phyloP scores from a whole-genome alignment of 306 rosid genomes.

The Glycyrrhiza uralensis region DNA sequence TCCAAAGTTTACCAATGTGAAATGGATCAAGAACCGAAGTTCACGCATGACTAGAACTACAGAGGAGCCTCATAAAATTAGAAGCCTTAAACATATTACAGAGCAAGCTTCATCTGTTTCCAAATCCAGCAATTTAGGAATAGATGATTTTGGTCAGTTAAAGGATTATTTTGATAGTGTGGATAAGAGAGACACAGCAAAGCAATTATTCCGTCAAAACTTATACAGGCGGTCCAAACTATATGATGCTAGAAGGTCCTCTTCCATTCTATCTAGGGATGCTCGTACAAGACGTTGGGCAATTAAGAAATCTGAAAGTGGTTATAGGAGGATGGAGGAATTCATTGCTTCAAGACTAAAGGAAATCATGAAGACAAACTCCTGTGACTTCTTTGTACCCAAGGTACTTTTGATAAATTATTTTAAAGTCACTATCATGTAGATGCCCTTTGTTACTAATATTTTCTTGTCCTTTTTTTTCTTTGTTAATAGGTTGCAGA shows the following conservation, averaged over 20 bases:
- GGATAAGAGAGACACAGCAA: conserved; percentile 85
- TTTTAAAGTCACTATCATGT: neutral
- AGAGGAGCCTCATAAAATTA: conserved; percentile 67
- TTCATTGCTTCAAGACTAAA: conserved; percentile 79
- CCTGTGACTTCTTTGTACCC: conserved; percentile 79
- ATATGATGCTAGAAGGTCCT: conserved; percentile 92
- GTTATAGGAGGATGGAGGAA: conserved; percentile 91
- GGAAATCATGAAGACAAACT: conserved; percentile 87
- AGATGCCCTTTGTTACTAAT: neutral
- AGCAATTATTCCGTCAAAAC: conserved; percentile 77
- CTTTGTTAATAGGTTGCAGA: conserved; percentile 72
- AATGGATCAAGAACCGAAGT: conserved; percentile 78
- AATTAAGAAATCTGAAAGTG: conserved; percentile 90
- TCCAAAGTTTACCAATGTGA: conserved; percentile 56
- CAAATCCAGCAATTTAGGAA: conserved; percentile 52
- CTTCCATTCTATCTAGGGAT: conserved; percentile 97
- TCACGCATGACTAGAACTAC: conserved; percentile 36
- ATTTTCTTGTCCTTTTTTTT: conserved; percentile 12
- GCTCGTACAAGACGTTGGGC: conserved; percentile 97
- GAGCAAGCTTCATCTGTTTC: conserved; percentile 56
- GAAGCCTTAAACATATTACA: conserved; percentile 69
- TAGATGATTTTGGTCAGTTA: conserved; percentile 90
- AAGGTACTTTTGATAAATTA: conserved; percentile 55
- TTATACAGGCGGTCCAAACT: conserved; percentile 92
- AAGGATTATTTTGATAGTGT: conserved; percentile 93